Conservation (phyloP, 441 rosid species). For the Pelargonium citronellum region DNA sequence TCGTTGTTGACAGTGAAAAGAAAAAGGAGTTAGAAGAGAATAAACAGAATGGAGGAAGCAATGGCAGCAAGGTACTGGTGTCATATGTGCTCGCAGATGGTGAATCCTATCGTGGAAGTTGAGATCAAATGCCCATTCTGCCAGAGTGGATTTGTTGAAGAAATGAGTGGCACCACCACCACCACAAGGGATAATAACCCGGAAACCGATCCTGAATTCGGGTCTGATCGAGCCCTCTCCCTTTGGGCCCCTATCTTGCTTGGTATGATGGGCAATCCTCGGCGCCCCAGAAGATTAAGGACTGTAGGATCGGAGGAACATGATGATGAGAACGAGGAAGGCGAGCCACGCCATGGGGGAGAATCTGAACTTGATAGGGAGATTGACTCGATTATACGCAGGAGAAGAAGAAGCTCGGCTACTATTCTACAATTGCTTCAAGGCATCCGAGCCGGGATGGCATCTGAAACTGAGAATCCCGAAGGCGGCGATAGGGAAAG, state of each 20-base stretch:
- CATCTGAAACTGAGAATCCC: conserved; percentile 50
- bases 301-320: conserved; percentile 49
- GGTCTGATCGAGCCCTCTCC: conserved; percentile 69
- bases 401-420: conserved; percentile 68
- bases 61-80: conserved; percentile 61
- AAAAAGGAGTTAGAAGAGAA: conserved; percentile 17
- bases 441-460: conserved; percentile 61
- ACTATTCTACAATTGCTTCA: conserved; percentile 63
- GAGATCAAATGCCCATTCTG: conserved; percentile 75
- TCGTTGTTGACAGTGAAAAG: conserved; percentile 26
- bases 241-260: conserved; percentile 82
- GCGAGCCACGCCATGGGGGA: conserved; percentile 34
- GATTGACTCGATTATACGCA: conserved; percentile 55
- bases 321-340: conserved; percentile 37
- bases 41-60: conserved; percentile 46
- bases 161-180: conserved; percentile 29
- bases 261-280: conserved; percentile 69
- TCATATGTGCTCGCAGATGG: conserved; percentile 51
- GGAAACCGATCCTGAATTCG: conserved; percentile 49
- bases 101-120: conserved; percentile 49
- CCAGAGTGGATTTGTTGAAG: conserved; percentile 59
- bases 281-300: conserved; percentile 47
- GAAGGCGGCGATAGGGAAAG: conserved; percentile 35
- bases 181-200: conserved; percentile 29
- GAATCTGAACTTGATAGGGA: conserved; percentile 54